Base-by-base conservation (phyloP, 2,329 filamentous ascomycete genomes). In the Domatiomyces globalis region DNA sequence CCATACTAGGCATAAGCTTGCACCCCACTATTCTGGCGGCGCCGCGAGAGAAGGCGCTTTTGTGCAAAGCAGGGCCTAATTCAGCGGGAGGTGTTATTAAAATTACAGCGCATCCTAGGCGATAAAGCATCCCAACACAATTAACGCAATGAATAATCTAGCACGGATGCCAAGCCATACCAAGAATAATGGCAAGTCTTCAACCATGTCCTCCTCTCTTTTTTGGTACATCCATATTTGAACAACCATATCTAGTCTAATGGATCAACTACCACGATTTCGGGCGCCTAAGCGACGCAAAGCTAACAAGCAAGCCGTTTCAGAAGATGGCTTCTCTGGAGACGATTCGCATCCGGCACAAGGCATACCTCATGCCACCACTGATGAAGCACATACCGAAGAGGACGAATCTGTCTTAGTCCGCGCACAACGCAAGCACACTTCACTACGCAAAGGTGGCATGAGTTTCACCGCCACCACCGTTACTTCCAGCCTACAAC, bases 221-320 rank as follows among this genome's bases (percentile, higher is more conserved):
- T 6, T 25, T 25, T 25, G 22, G 6, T 25, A 25, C 22, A 25
- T 6, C 3, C 22, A 25, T 25, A 3, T 25, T 6, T 25, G 15
- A 45, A 3, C 12, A 2, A 48, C 10, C n/a, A 17, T 27, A 22
- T 36, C 22, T 48, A 18, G 6, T n/a, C 10, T 18, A 17, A 60
- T 60, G 58, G 58, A 60, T n/a, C 55, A 55, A 48, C 43, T 53
- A 7, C 54, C 55, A 5, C 45, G 57, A 5, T 60, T 60, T 29
- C 51, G 57, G 15, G 51, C 56, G 15, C 33, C 54, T n/a, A 59
- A 60, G 52, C 56, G 57, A n/a, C 56, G 57, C 17, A 59, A 58
- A 47, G 25, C 49, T 22, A 44, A 20, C 7, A 50, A 52, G 10
- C 48, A 17, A n/a, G 36, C 51, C 25, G 3, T 29, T 20, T 43